Evolutionary conservation across 2,329 filamentous ascomycete genomes (phyloP).

Genomic region (Colletotrichum plurivorum): DNA sequence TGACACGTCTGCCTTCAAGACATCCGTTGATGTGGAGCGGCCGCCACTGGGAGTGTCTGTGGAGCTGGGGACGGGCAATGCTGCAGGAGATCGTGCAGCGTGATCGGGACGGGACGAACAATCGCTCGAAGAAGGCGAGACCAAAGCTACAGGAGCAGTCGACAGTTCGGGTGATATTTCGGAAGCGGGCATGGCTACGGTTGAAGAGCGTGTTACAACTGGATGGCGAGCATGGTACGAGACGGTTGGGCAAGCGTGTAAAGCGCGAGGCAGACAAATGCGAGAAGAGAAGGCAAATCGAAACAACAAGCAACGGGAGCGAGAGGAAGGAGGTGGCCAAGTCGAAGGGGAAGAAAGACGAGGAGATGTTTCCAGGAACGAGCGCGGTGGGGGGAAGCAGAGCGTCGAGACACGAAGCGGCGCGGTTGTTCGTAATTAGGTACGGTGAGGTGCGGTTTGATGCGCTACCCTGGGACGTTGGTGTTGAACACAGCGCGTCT

Average conservation of each 20-base stretch:
- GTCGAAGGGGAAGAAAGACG: constrained; percentile 22
- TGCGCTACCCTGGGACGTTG: constrained; percentile 25
- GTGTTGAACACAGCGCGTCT: constrained; percentile 39
- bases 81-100: constrained; percentile 6
- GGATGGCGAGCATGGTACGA: constrained; percentile 25
- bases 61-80: neutral
- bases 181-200: constrained; percentile 27
- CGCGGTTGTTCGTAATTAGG: constrained; percentile 34
- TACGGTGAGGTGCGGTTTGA: constrained; percentile 31
- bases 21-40: neutral
- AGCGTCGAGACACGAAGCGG: constrained; percentile 37
- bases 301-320: too few relatives aligned
- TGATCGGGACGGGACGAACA: constrained; percentile 15
- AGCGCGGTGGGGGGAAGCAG: constrained; percentile 36
- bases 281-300: too few relatives aligned
- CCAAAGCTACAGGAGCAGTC: constrained; percentile 12
- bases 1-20: constrained; percentile 23
- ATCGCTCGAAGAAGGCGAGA: constrained; percentile 27
- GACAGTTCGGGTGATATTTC: constrained; percentile 19
- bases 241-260: constrained; percentile 6
- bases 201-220: constrained; percentile 6
- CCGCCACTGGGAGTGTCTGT: constrained; percentile 1
- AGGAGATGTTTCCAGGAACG: constrained; percentile 31
- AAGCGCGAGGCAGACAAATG: neutral
- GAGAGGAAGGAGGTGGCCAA: too few relatives aligned